Evolutionary conservation across 495 filamentous ascomycete species (phyloP), one percentile per base, ranked within the genome.

Genomic region (Oidiodendron maius): DNA sequence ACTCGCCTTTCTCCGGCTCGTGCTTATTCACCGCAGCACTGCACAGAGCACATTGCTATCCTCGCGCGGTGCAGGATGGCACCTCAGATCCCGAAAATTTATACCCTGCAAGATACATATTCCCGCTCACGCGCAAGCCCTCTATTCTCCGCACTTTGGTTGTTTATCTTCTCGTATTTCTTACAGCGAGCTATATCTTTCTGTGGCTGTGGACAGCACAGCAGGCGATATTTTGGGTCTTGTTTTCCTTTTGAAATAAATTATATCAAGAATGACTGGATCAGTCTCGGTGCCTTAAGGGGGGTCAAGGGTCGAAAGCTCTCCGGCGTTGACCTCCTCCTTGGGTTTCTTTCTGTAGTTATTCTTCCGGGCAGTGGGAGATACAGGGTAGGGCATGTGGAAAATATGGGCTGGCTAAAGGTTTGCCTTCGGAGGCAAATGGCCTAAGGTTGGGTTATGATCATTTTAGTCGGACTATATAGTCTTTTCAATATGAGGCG

Each of bases 41-140:
- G 20, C 32, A 48, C 34, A 28, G 26, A 32, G 30, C 22, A 22
- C 13, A 37, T 32, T 22, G 24, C 28, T 18, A 17, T 40, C 32
- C 46, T 40, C 46, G 12, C 28, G 5, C 40, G n/a, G 44, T 47
- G 44, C 28, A 47, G 44, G 44, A 20, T 47, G 44, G 44, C 30
- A 37, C 21, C 32, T 9, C 4, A 18, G 40, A 38, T 39, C 26
- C 40, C 28, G 48, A 46, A 52, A 46, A 34, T 38, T 56, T 56
- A 54, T 54, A 54, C 46, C 51, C 51, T 28, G 41, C 45, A 32
- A 34, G 55, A 65, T 65, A 65, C 63, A 53, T 30, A 24, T 21
- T 37, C 56, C 62, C 50, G 52, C 56, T 58, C 55, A 52, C 59
- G 59, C 55, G 55, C 53, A 53, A 15, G 13, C 48, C 50, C 46